A percentile compares a stretch with the other conserved stretches of the same genome.
phyloP scores from a whole-genome alignment of 306 rosid genomes.

The Sophora flavescens region DNA sequence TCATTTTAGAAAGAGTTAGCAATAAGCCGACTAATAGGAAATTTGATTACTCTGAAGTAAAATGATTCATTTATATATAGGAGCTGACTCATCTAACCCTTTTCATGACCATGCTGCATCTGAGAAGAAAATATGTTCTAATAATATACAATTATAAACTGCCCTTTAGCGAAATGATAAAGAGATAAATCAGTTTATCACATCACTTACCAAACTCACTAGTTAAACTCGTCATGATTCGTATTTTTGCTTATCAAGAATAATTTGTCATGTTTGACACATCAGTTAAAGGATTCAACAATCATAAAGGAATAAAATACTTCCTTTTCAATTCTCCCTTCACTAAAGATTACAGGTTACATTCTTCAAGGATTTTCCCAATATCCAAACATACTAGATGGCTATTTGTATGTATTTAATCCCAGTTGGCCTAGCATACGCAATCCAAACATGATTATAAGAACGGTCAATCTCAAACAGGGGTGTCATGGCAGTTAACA shows the following conservation, averaged over 20 bases:
- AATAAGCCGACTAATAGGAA: too few relatives aligned
- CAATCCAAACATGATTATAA: constrained; percentile 2
- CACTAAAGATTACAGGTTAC: not conserved
- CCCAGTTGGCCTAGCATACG: not conserved
- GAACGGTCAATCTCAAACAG: constrained; percentile 17
- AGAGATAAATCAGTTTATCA: not conserved
- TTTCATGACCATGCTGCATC: not conserved
- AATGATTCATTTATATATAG: too few relatives aligned
- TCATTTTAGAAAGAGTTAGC: too few relatives aligned
- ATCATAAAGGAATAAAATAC: not conserved
- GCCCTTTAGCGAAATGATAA: not conserved
- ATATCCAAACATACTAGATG: not conserved
- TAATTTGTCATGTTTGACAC: constrained; percentile 6
- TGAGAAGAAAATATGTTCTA: not conserved
- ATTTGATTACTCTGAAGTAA: too few relatives aligned
- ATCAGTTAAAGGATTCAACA: not conserved
- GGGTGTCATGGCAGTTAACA: not conserved
- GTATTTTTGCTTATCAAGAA: not conserved
- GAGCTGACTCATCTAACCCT: not conserved
- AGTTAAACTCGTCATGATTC: constrained; percentile 6
- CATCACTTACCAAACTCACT: not conserved
- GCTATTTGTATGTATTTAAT: constrained; percentile 2
- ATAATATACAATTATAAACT: not conserved
- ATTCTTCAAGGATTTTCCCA: constrained; percentile 1
- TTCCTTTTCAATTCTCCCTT: not conserved